Base-by-base conservation (phyloP, 1,284 basidiomycete species). In the Afroboletus lepidellus region DNA sequence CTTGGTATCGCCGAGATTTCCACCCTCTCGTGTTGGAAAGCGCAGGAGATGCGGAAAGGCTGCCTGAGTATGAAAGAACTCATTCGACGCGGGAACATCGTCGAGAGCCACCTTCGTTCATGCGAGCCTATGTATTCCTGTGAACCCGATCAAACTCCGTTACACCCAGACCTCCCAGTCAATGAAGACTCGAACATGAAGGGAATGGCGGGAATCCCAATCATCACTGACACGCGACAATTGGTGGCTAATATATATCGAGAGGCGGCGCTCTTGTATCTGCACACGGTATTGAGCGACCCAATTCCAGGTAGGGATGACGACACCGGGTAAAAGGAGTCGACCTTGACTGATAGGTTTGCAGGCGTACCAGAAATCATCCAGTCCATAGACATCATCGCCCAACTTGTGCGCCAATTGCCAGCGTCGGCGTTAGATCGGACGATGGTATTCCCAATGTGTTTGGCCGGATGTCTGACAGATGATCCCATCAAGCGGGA, bases 11-110 rank as follows among this genome's bases (percentile, higher is more conserved):
- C 84, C 18, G 87, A 91, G 64, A 79, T 82, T 15, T 82, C 85
- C 12, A 78, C 78, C 2, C 77, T 93, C n/a, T 81, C 85, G 12
- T 79, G 83, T 59, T 92, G 90, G 90, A 90, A 90, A 68, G 69
- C 73, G 23, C 72, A 73, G 54, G 84, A 85, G 66, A 70, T 75
- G 55, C 77, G 74, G 38, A 80, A 80, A 53, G 81, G 82, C 27
- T 77, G 79, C 33, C 72, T 91, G 54, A 90, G 86, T 69, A 75
- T 79, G 63, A 79, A 81, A 53, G 87, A 90, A 58, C 77, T 91
- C 21, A 76, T 90, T 56, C 74, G 79, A 21, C 78, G 83, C 16
- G 87, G 84, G 30, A 80, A 82, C 56, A 73, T 72, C 34, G 84
- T 90, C 60, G 85, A 90, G 69, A 78, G 78, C 57, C 75, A 77